Base-by-base conservation (phyloP, 2,329 filamentous ascomycete species). In the Tolypocladium tundrense region DNA sequence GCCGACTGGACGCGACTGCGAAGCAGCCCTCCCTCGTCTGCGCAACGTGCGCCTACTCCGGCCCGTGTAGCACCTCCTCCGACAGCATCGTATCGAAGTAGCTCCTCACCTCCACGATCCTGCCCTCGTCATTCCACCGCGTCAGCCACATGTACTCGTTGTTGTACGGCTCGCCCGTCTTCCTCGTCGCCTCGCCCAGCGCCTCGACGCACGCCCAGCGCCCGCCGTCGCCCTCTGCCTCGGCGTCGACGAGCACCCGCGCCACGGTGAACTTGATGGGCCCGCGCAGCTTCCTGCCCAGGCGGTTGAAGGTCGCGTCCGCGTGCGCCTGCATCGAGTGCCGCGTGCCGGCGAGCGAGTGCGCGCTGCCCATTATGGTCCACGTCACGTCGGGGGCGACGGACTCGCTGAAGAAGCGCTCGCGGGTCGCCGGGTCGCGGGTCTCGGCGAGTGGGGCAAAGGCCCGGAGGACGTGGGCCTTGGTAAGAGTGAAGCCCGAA, bases 91-190 rank as follows among this genome's bases (percentile, higher is more conserved):
- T 63, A 21, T 67, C 64, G 24, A 64, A 65, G 45, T 67, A 67
- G 40, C 63, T 65, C 39, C 62, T 57, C 14, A 67, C 58, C 58
- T 67, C 64, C 16, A 60, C 65, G 42, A 66, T 63, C 56, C 58
- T 63, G 42, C 64, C 65, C 41, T 65, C 58, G 4, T 56, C 58
- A 45, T 65, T 58, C 60, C 62, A 68, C 42, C 64, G 58, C 55
- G 61, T 64, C 50, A 66, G 56, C 64, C 63, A 65, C 10, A 62
- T 21, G 50, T 66, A 66, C 57, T 66, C 65, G 39, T 68, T 65
- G 55, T 65, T 60, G 50, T 67, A 67, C 14, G 55, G 35, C 56
- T 61, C 41, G 16, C 64, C 65, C 9, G 57, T 60, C 40, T 57
- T 61, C 33, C 63, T 58, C 45, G 57, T 62, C 21, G 65, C 61